Percentiles rank a stretch among this genome's conserved stretches.
These are phyloP conservation scores for Annulohypoxylon truncatum DNA, from an alignment of 2,329 filamentous ascomycete species.

Conservation along the genomic window DNA sequence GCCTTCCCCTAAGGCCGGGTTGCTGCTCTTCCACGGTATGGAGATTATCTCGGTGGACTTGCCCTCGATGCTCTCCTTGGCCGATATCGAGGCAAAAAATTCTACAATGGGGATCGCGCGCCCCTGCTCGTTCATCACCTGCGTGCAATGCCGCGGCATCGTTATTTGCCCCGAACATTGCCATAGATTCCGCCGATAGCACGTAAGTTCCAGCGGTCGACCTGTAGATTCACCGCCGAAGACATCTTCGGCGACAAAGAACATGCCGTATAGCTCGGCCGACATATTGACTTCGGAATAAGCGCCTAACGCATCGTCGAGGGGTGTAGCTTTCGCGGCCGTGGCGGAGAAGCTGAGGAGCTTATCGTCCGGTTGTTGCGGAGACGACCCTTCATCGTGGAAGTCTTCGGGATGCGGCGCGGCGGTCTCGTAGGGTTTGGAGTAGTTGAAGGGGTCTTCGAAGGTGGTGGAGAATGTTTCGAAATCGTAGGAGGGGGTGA, in stretches of 20 bases:
- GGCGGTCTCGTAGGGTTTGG: slow-evolving; percentile 60
- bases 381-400: slow-evolving; percentile 59
- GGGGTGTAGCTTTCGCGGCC: slow-evolving; percentile 67
- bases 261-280: slow-evolving; percentile 87
- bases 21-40: slow-evolving; percentile 91
- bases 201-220: slow-evolving; percentile 84
- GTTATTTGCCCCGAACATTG: slow-evolving; percentile 91
- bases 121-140: slow-evolving; percentile 79
- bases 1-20: slow-evolving; percentile 60
- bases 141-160: slow-evolving; percentile 76
- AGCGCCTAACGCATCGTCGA: slow-evolving; percentile 72
- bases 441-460: slow-evolving; percentile 73
- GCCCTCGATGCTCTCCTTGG: slow-evolving; percentile 91
- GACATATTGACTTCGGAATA: slow-evolving; percentile 73
- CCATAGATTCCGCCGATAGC: slow-evolving; percentile 94
- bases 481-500: slow-evolving; percentile 70
- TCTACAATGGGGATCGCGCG: slow-evolving; percentile 81
- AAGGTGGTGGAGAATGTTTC: slow-evolving; percentile 71
- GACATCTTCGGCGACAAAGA: slow-evolving; percentile 86
- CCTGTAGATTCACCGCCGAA: slow-evolving; percentile 70
- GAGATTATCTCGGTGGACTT: slow-evolving; percentile 94
- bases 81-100: slow-evolving; percentile 83
- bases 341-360: slow-evolving; percentile 79
- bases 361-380: slow-evolving; percentile 73
- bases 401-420: slow-evolving; percentile 57